These are phyloP conservation scores for Cyclotella baltica DNA, from an alignment of 108 stramenopile genomes.

Conservation along the genomic window DNA sequence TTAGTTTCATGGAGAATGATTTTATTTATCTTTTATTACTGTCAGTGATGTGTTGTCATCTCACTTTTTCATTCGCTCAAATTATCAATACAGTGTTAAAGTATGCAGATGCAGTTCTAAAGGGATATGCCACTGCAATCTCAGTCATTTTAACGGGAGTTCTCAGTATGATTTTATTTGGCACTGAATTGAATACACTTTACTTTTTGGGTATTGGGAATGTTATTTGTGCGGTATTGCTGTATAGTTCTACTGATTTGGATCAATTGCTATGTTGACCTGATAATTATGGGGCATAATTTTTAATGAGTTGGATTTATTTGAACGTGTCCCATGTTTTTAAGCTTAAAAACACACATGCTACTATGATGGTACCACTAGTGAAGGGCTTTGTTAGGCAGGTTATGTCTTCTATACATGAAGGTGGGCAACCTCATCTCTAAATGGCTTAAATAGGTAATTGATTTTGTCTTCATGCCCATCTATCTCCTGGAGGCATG, in stretches of 20 bases:
- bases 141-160: conserved; percentile 88
- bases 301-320: background rate
- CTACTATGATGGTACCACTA: no score
- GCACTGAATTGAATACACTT: conserved; percentile 42
- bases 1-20: background rate
- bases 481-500: no score
- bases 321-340: background rate
- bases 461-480: no score
- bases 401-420: no score
- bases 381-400: no score
- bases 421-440: no score
- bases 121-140: conserved; percentile 95
- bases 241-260: conserved; percentile 47
- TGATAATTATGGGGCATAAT: no score
- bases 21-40: background rate
- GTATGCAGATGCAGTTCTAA: conserved; percentile 93
- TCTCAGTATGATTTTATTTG: conserved; percentile 67
- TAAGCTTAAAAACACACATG: no score
- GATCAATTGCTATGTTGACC: conserved; percentile 47
- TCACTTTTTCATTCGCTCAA: background rate
- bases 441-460: no score
- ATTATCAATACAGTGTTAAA: conserved; percentile 64
- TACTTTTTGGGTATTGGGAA: conserved; percentile 61
- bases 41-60: background rate
- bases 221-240: conserved; percentile 48